phyloP scores from a whole-genome alignment of 2,329 filamentous ascomycete species.

The Cadophora sp. region DNA sequence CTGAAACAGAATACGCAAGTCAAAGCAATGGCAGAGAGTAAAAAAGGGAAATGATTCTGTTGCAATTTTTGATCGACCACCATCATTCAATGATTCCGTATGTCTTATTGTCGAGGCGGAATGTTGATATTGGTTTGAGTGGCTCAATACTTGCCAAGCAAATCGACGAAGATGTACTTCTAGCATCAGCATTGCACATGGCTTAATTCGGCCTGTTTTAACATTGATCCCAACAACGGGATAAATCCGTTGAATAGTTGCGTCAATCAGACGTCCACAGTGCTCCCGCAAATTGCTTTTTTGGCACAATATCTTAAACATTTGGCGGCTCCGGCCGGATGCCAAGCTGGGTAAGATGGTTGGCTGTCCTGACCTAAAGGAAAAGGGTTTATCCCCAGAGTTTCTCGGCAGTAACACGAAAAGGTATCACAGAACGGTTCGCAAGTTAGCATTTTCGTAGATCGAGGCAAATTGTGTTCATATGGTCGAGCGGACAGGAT shows the following conservation, averaged over 20 bases:
- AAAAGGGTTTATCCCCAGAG: background rate
- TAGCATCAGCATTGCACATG: background rate
- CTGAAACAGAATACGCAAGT: background rate
- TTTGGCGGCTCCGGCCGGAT: slow-evolving; percentile 11
- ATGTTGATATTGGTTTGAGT: background rate
- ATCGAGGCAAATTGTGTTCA: background rate
- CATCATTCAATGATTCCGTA: background rate
- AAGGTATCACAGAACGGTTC: background rate
- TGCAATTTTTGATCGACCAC: background rate
- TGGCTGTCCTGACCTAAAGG: background rate
- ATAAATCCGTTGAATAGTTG: no score
- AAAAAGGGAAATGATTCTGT: background rate
- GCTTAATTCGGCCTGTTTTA: background rate
- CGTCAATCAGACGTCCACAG: background rate
- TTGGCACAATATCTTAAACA: background rate
- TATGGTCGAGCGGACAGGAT: slow-evolving; percentile 2
- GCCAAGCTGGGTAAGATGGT: background rate
- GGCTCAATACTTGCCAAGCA: background rate
- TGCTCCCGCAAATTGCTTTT: background rate
- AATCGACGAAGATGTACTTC: background rate
- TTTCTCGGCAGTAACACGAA: background rate
- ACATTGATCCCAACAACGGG: background rate
- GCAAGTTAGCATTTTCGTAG: background rate
- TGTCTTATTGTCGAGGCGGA: background rate
- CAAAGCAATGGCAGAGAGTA: background rate